Conservation (phyloP, 2,329 filamentous ascomycete genomes). For the Paraphoma sp. region DNA sequence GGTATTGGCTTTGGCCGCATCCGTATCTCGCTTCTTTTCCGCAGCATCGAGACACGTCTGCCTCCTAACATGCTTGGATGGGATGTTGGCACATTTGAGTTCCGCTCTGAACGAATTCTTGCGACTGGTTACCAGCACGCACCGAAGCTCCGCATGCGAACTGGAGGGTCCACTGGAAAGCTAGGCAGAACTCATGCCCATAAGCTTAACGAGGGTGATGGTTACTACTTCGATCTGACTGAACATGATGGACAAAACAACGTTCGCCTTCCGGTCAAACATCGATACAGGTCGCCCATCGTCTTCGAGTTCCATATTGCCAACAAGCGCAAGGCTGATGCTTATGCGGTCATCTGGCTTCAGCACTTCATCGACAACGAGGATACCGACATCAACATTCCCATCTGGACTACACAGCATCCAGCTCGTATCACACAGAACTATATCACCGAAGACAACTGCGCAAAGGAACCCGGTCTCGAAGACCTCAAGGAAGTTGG, state of each 20-base stretch:
- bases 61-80: slow-evolving; percentile 88
- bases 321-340: slow-evolving; percentile 72
- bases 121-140: slow-evolving; percentile 67
- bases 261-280: slow-evolving; percentile 84
- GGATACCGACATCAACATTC: slow-evolving; percentile 79
- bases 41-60: slow-evolving; percentile 83
- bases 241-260: slow-evolving; percentile 58
- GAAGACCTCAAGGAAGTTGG: slow-evolving; percentile 80
- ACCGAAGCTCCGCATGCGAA: slow-evolving; percentile 77
- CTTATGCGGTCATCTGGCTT: slow-evolving; percentile 85
- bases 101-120: slow-evolving; percentile 73
- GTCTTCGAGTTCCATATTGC: slow-evolving; percentile 83
- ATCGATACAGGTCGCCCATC: slow-evolving; percentile 86
- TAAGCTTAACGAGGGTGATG: slow-evolving; percentile 64
- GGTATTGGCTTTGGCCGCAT: slow-evolving; percentile 89
- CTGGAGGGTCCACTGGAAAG: slow-evolving; percentile 80
- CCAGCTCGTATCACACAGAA: slow-evolving; percentile 83
- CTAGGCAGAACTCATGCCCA: slow-evolving; percentile 70
- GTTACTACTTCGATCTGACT: slow-evolving; percentile 65
- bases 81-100: slow-evolving; percentile 95
- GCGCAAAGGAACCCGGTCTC: slow-evolving; percentile 71
- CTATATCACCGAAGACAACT: slow-evolving; percentile 85
- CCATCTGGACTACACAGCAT: slow-evolving; percentile 85
- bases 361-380: slow-evolving; percentile 84
- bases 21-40: slow-evolving; percentile 87